A percentile compares a stretch with the other conserved stretches of the same genome.
phyloP scores from a whole-genome alignment of 2,329 filamentous ascomycete species.

The Coniochaeta sp. region DNA sequence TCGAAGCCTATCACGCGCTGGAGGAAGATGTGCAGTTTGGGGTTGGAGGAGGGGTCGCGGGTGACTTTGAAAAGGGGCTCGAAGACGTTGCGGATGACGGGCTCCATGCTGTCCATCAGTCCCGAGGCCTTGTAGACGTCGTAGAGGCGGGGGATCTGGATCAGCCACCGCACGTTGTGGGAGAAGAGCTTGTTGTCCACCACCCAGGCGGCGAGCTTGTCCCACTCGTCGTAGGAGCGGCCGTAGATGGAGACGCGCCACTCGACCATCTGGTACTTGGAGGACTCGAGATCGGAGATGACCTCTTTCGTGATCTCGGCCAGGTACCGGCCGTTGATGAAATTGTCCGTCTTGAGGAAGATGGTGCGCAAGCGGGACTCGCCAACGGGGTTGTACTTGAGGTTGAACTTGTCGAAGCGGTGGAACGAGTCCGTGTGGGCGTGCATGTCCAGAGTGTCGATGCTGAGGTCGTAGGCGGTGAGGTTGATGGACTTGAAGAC shows the following conservation, averaged over 20 bases:
- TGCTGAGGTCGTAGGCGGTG: constrained; percentile 94
- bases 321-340: constrained; percentile 89
- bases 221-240: constrained; percentile 88
- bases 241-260: constrained; percentile 99
- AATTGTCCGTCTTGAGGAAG: constrained; percentile 97
- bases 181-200: constrained; percentile 98
- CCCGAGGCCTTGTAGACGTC: constrained; percentile 90
- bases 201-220: constrained; percentile 95
- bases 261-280: constrained; percentile 99
- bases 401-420: constrained; percentile 98
- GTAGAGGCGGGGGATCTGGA: constrained; percentile 89
- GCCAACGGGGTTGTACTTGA: constrained; percentile 97
- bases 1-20: constrained; percentile 96
- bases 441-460: constrained; percentile 99
- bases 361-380: constrained; percentile 96
- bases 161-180: constrained; percentile 93
- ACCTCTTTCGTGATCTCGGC: constrained; percentile 98
- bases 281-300: constrained; percentile 92
- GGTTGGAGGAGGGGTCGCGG: constrained; percentile 75
- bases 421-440: constrained; percentile 98
- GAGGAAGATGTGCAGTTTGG: constrained; percentile 89
- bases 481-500: constrained; percentile 97
- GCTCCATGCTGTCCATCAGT: constrained; percentile 82
- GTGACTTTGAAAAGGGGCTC: constrained; percentile 93
- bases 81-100: constrained; percentile 87